These are phyloP conservation scores for Polytrichum commune DNA, from an alignment of 225 moss, liverwort and hornwort genomes.

Conservation along the genomic window DNA sequence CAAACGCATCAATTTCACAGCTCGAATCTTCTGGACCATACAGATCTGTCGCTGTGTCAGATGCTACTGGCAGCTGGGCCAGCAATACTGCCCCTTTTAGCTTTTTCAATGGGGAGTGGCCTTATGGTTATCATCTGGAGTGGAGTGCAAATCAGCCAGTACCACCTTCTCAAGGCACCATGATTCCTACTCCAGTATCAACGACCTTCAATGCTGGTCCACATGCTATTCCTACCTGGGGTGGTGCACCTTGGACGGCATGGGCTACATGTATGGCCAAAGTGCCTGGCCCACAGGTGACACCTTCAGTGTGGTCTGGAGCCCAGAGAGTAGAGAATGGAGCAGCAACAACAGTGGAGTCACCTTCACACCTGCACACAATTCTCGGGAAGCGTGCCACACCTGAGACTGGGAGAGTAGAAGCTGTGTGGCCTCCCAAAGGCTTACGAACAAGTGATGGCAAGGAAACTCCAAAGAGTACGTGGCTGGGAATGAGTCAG, in stretches of 20 bases:
- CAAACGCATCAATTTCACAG: constrained; percentile 1
- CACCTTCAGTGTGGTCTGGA: constrained; percentile 8
- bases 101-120: constrained; percentile 37
- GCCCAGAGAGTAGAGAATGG: not conserved
- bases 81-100: constrained; percentile 16
- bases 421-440: constrained; percentile 18
- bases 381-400: constrained; percentile 39
- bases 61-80: constrained; percentile 20
- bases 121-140: constrained; percentile 37
- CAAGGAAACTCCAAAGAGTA: constrained; percentile 2
- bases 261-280: constrained; percentile 13
- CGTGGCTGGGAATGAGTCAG: constrained; percentile 28
- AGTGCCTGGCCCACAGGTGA: constrained; percentile 8
- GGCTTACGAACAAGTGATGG: constrained; percentile 14
- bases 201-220: not conserved
- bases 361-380: constrained; percentile 1
- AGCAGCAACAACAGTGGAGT: not conserved
- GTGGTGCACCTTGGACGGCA: constrained; percentile 17
- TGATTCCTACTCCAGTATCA: constrained; percentile 11
- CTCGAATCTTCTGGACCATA: constrained; percentile 10
- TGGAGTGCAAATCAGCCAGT: constrained; percentile 22
- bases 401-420: constrained; percentile 11
- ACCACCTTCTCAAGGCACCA: constrained; percentile 5
- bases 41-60: constrained; percentile 13
- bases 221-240: constrained; percentile 18